phyloP scores from a whole-genome alignment of 192 early-diverging fungal genomes.

The Dissophora globulifera region DNA sequence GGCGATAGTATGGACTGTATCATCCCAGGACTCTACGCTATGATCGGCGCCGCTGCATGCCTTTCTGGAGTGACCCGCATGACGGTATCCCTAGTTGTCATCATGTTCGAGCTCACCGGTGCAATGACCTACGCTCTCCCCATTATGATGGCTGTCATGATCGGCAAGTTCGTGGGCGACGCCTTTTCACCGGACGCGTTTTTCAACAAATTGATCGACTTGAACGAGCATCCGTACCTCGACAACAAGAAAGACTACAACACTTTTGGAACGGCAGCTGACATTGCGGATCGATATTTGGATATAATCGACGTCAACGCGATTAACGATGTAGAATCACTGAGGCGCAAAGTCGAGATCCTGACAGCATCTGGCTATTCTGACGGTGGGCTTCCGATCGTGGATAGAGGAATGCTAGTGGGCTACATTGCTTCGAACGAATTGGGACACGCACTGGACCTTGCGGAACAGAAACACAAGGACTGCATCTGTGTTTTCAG shows the following conservation, averaged over 20 bases:
- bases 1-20: conserved; percentile 65
- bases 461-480: conserved; percentile 52
- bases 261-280: conserved; percentile 66
- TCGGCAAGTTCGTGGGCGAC: conserved; percentile 51
- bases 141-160: conserved; percentile 82
- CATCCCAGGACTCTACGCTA: conserved; percentile 84
- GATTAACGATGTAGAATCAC: conserved; percentile 63
- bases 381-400: conserved; percentile 82
- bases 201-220: conserved; percentile 67
- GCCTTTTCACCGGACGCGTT: conserved; percentile 52
- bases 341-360: conserved; percentile 65
- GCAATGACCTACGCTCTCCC: conserved; percentile 97
- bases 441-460: conserved; percentile 75
- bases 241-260: conserved; percentile 81
- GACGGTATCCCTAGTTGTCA: conserved; percentile 91
- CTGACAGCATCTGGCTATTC: conserved; percentile 67
- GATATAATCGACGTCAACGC: conserved; percentile 75
- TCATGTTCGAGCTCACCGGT: conserved; percentile 99
- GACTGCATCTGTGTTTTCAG: conserved; percentile 63
- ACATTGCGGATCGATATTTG: conserved; percentile 71
- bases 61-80: conserved; percentile 88
- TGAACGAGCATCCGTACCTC: conserved; percentile 79
- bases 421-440: conserved; percentile 89
- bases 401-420: conserved; percentile 66
- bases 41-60: conserved; percentile 86